Base-by-base conservation (phyloP, 129 eudicot genomes). In the Solidago caesia region DNA sequence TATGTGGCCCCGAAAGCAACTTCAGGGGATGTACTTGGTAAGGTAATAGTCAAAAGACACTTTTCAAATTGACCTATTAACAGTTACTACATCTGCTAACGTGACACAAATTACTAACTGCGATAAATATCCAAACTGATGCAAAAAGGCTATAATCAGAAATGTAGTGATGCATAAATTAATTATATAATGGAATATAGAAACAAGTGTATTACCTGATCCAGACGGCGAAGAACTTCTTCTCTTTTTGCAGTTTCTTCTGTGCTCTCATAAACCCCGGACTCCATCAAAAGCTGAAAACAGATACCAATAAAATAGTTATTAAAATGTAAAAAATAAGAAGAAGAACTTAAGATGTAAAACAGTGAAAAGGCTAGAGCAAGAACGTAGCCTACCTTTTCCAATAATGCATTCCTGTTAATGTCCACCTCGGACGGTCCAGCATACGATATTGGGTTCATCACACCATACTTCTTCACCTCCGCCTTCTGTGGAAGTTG, bases 191-290 rank as follows among this genome's bases (percentile, higher is more conserved):
- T 6, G 29, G 6, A 66, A 55, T 21, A n/a, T 45, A 64, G 27
- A 76, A 75, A 67, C 43, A 66, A 75, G 56, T 26, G 8, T 66
- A 67, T 46, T 61, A 77, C 84, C 81, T 75, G 71, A 75, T 81
- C 84, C 57, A 81, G 66, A 64, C 69, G 74, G 45, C 48, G 67
- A 81, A 81, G 84, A 81, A 81, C 80, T 73, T 81, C 84, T 55
- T 81, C 84, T 70, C 84, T 76, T 70, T 16, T 70, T 33, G 77
- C 72, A 21, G 69, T 81, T 75, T 75, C 84, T 70, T 75, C 81
- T 8, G 44, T 52, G 12, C 64, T 71, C 77, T 81, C 84, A 9
- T 81, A 81, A 45, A 75, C 64, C 68, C 81, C 74, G 0, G 81
- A 75, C 27, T 75, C 49, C 74, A 72, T 64, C 81, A 81, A 63